Conservation (phyloP, 2,329 filamentous ascomycete species). For the Tothia fuscella region DNA sequence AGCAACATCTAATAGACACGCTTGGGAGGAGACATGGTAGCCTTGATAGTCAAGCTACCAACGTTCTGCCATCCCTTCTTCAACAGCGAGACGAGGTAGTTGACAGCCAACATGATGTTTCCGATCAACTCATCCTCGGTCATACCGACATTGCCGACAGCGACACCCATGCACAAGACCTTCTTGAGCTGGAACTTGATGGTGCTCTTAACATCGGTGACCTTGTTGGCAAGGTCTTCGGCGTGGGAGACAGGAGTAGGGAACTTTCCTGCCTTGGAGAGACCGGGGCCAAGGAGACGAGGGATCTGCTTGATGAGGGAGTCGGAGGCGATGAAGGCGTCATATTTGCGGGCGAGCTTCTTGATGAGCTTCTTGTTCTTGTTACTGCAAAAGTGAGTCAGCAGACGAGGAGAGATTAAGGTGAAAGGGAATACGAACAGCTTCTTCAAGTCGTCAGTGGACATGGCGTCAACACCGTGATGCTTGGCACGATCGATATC, state of each 20-base stretch:
- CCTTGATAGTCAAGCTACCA: slow-evolving; percentile 98
- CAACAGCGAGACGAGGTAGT: slow-evolving; percentile 97
- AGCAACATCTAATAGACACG: slow-evolving; percentile 81
- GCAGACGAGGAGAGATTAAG: not conserved
- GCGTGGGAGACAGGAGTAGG: slow-evolving; percentile 94
- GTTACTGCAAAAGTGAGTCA: slow-evolving; percentile 1
- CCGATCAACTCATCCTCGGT: slow-evolving; percentile 86
- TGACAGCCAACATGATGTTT: slow-evolving; percentile 99
- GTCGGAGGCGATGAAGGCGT: slow-evolving; percentile 97
- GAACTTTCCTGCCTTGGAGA: slow-evolving; percentile 99
- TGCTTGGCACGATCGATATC: slow-evolving; percentile 99
- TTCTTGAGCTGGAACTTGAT: slow-evolving; percentile 99
- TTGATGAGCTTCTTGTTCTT: slow-evolving; percentile 10
- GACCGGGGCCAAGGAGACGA: slow-evolving; percentile 96
- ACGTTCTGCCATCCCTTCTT: slow-evolving; percentile 99
- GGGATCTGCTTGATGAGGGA: slow-evolving; percentile 99
- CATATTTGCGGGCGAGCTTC: slow-evolving; percentile 98
- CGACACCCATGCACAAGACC: slow-evolving; percentile 99
- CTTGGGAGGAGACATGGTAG: slow-evolving; percentile 97
- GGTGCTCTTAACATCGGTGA: slow-evolving; percentile 99
- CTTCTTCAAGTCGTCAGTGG: slow-evolving; percentile 98
- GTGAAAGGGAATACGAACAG: slow-evolving; percentile 65
- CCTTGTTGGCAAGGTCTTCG: slow-evolving; percentile 88
- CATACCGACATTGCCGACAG: slow-evolving; percentile 98
- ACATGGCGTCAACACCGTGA: slow-evolving; percentile 97